Conservation (phyloP, 176 grass and related monocot species). For the Aegilops longissima region DNA sequence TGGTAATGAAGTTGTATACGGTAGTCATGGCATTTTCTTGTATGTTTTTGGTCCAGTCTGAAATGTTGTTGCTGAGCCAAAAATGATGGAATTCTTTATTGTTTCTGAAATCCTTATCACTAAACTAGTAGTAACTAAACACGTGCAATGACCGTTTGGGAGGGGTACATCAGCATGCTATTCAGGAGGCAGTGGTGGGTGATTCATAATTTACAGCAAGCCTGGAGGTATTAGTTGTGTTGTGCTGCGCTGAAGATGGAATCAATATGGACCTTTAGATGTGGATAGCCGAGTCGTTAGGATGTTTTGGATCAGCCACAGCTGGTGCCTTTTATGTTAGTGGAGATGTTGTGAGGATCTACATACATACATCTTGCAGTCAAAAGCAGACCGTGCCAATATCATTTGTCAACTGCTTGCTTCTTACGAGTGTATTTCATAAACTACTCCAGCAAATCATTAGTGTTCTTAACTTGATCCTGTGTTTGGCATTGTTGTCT, state of each 20-base stretch:
- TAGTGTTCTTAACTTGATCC: not conserved
- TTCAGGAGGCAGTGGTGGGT: not conserved
- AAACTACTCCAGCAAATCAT: constrained; percentile 21
- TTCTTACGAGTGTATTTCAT: constrained; percentile 12
- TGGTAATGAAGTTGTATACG: not conserved
- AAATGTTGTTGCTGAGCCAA: not conserved
- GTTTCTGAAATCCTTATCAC: not conserved
- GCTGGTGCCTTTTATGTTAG: not conserved
- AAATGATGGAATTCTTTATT: not conserved
- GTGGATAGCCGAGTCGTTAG: not conserved
- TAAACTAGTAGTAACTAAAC: not conserved
- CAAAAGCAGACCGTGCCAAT: not conserved
- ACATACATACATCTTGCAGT: not conserved
- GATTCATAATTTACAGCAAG: not conserved
- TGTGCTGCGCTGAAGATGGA: not conserved
- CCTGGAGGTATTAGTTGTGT: not conserved
- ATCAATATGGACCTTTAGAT: not conserved
- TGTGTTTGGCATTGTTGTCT: constrained; percentile 24
- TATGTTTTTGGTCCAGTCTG: constrained; percentile 10
- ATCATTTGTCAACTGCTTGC: constrained; percentile 12
- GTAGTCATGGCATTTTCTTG: not conserved
- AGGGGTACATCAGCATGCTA: not conserved
- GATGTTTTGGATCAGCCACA: not conserved
- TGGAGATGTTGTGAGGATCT: not conserved
- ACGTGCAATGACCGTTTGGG: not conserved